phyloP scores from a whole-genome alignment of 148 eudicot genomes.

The Beta vulgaris region DNA sequence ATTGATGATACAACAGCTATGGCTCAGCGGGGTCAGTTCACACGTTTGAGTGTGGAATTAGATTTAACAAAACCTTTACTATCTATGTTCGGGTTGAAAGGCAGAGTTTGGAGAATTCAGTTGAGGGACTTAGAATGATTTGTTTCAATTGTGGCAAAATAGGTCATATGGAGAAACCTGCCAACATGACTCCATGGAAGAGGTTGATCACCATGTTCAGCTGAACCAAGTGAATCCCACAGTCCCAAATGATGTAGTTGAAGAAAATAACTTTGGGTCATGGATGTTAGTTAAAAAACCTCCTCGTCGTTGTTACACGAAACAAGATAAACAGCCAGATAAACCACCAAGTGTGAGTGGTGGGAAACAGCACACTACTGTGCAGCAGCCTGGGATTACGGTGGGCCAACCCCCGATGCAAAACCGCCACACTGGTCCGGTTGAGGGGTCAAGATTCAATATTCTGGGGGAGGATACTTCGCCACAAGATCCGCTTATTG shows the following conservation, averaged over 20 bases:
- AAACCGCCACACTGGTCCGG: too few relatives aligned
- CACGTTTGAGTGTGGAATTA: neutral
- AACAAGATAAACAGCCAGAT: neutral
- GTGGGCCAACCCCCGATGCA: neutral
- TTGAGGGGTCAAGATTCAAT: neutral
- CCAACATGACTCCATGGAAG: too few relatives aligned
- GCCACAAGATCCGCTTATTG: too few relatives aligned
- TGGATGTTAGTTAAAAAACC: neutral
- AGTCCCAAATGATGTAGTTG: neutral
- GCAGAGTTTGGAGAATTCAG: too few relatives aligned
- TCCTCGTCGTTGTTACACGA: neutral
- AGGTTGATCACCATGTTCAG: neutral
- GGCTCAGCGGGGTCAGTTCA: neutral
- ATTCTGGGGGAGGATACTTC: neutral
- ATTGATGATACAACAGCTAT: neutral
- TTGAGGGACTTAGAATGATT: neutral
- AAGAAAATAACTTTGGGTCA: neutral
- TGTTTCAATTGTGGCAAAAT: neutral
- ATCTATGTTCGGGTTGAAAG: neutral
- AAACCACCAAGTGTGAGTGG: too few relatives aligned
- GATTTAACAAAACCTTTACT: neutral
- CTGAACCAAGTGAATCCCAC: too few relatives aligned
- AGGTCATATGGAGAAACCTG: neutral
- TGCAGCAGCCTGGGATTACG: neutral
- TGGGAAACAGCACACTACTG: neutral